A percentile compares a stretch with the other conserved stretches of the same genome.
phyloP scores from a whole-genome alignment of 2,329 filamentous ascomycete species.

The Sporothrix dimorphospora region DNA sequence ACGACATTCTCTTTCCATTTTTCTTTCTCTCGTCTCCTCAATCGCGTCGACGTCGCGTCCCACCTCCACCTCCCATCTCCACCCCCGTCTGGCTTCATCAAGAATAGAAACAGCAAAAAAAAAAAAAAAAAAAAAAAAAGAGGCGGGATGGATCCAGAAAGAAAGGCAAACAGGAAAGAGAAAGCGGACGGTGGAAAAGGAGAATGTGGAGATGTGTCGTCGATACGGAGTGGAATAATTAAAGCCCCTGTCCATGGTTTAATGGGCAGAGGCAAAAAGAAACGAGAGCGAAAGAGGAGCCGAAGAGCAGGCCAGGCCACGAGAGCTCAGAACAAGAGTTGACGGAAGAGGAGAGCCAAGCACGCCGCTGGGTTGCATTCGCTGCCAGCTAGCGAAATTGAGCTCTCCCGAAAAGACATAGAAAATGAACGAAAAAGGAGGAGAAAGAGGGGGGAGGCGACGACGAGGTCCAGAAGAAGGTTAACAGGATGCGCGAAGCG shows the following conservation, averaged over 20 bases:
- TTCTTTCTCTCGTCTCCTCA: background rate
- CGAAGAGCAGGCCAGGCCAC: background rate
- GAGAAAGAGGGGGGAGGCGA: background rate
- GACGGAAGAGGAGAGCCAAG: background rate
- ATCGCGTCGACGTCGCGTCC: background rate
- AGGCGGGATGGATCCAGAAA: background rate
- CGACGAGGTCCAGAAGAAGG: background rate
- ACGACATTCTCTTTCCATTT: background rate
- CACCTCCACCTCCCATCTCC: constrained; percentile 1
- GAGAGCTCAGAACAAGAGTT: background rate
- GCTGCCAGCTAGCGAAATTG: constrained; percentile 9
- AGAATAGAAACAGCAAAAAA: background rate
- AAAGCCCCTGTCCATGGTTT: constrained; percentile 21
- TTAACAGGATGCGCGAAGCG: background rate
- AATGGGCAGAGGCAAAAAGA: constrained; percentile 15
- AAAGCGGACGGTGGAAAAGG: constrained; percentile 11
- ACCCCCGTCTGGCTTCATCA: constrained; percentile 6
- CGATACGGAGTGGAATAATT: constrained; percentile 16
- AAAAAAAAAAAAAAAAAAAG: background rate
- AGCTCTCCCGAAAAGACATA: constrained; percentile 2
- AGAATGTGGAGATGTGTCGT: constrained; percentile 12
- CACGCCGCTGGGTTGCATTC: constrained; percentile 1
- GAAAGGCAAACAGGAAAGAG: background rate
- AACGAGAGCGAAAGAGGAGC: constrained; percentile 4
- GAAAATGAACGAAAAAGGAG: background rate